Conservation (phyloP, 352 stramenopile genomes). For the Phytophthora citrophthora region DNA sequence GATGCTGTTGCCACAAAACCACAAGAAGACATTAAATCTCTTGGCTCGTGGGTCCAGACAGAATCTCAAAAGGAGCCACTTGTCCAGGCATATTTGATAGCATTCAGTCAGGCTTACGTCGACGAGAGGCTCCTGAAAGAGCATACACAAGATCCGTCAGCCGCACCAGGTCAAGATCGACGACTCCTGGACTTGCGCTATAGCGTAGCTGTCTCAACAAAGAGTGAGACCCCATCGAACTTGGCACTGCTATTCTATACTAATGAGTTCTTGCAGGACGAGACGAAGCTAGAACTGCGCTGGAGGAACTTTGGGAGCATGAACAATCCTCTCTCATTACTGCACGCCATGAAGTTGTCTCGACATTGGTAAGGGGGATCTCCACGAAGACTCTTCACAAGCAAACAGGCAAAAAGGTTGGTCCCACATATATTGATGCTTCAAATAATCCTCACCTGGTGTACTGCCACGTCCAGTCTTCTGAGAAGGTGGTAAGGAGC, state of each 20-base stretch:
- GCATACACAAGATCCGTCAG: conserved; percentile 1
- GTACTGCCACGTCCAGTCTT: conserved; percentile 20
- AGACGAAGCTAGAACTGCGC: conserved; percentile 35
- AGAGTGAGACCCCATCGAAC: conserved; percentile 26
- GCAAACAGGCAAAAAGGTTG: conserved; percentile 42
- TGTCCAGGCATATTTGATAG: conserved; percentile 16
- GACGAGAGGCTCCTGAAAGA: conserved; percentile 12
- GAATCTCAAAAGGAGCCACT: conserved; percentile 13
- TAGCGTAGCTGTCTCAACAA: conserved; percentile 38
- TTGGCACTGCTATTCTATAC: neutral
- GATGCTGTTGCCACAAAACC: neutral
- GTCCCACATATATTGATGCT: neutral
- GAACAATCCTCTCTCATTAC: conserved; percentile 37
- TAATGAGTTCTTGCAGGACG: conserved; percentile 30
- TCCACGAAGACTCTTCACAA: conserved; percentile 47
- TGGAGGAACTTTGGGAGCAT: conserved; percentile 39
- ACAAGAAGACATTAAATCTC: conserved; percentile 2
- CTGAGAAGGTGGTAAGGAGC: conserved; percentile 24
- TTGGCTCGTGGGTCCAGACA: conserved; percentile 11
- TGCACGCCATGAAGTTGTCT: conserved; percentile 34
- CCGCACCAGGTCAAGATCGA: conserved; percentile 26
- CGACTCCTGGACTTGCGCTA: conserved; percentile 44
- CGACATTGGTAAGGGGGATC: conserved; percentile 41
- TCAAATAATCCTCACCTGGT: neutral
- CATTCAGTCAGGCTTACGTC: conserved; percentile 21